Conservation (phyloP, 441 rosid species). For the Gossypium aridum region DNA sequence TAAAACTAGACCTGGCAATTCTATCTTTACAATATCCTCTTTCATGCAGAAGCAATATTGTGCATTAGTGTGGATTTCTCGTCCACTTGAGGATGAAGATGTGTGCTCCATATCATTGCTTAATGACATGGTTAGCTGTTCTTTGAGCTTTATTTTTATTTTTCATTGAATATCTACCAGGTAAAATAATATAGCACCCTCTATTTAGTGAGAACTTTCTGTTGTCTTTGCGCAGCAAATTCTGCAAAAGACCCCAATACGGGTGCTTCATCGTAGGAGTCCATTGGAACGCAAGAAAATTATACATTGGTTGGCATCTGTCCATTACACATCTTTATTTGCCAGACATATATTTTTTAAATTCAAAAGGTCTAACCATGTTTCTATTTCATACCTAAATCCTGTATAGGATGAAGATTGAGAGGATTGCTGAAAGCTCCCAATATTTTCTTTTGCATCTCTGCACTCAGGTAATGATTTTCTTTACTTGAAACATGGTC, state of each 20-base stretch:
- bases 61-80: constrained; percentile 93
- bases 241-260: constrained; percentile 81
- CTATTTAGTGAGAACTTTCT: background rate
- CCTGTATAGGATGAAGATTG: constrained; percentile 76
- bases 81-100: constrained; percentile 73
- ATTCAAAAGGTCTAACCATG: constrained; percentile 1
- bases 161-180: background rate
- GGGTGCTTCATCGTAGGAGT: constrained; percentile 98
- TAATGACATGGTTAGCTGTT: constrained; percentile 57
- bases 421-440: constrained; percentile 60
- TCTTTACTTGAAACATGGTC: background rate
- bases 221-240: constrained; percentile 42
- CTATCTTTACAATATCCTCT: background rate
- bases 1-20: background rate
- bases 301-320: constrained; percentile 63
- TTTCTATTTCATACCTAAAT: background rate
- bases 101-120: constrained; percentile 40
- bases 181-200: background rate
- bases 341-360: background rate
- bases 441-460: constrained; percentile 85
- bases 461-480: constrained; percentile 74
- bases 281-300: constrained; percentile 78
- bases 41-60: constrained; percentile 81
- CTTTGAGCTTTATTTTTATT: constrained; percentile 6
- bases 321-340: background rate